Conservation (phyloP, 139 green algal species). For the Chlamydomonas eustigma region DNA sequence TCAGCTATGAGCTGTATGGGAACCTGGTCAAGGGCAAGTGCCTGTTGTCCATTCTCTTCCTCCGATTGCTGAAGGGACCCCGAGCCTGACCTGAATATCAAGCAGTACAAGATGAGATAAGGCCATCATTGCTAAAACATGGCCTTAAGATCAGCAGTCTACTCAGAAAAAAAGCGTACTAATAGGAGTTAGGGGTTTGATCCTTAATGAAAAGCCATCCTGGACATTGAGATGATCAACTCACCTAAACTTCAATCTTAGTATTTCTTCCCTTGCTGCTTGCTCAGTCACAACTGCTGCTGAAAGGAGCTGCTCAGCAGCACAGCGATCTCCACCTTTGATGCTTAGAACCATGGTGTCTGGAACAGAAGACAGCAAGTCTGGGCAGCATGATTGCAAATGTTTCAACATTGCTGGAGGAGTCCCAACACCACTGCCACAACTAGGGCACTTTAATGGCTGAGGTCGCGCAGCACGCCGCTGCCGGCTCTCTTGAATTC, state of each 20-base stretch:
- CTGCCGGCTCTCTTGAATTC: constrained; percentile 19
- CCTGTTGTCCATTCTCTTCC: too few relatives aligned
- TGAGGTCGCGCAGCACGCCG: constrained; percentile 12
- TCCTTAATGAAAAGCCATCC: too few relatives aligned
- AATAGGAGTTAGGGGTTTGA: too few relatives aligned
- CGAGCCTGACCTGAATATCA: not conserved
- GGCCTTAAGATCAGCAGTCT: too few relatives aligned
- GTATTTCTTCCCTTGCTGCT: not conserved
- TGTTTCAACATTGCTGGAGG: constrained; percentile 21
- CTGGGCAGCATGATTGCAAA: constrained; percentile 24
- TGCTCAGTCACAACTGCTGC: constrained; percentile 7
- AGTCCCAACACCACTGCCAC: constrained; percentile 16
- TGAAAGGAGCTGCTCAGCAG: constrained; percentile 14
- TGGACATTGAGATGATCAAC: too few relatives aligned
- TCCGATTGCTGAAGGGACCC: too few relatives aligned
- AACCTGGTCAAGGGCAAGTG: too few relatives aligned
- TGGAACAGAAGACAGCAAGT: constrained; percentile 1
- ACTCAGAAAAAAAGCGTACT: too few relatives aligned
- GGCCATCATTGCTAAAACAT: not conserved
- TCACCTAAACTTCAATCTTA: constrained; percentile 16
- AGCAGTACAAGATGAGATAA: not conserved
- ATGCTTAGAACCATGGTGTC: not conserved
- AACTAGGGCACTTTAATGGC: constrained; percentile 22
- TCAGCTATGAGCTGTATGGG: not conserved
- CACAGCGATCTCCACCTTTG: not conserved